Base-by-base conservation (phyloP, 176 grass and related monocot genomes). In the Carex littledalei region DNA sequence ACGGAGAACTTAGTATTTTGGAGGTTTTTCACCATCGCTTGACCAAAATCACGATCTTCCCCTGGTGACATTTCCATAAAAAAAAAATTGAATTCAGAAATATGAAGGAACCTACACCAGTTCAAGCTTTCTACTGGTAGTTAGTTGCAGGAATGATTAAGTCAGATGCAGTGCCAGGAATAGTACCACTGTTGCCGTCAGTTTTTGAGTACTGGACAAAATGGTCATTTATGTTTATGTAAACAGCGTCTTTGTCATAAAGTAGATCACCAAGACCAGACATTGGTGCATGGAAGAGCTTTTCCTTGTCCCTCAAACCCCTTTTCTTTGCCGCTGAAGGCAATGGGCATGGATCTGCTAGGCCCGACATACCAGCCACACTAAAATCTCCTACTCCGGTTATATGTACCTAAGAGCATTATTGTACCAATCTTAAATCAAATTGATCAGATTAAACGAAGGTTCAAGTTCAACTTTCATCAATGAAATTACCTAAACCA, bases 181-280 rank as follows among this genome's bases (percentile, higher is more conserved):
- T 62, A 63, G 20, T 86, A 63, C 62, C 66, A 73, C 79, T 86
- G n/a, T 93, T 52, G 55, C 80, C 91, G 35, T 90, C 93, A 67
- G 56, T 86, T 86, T 92, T 95, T 58, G 93, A 95, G 86, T 93
- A 99, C 72, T 99, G 96, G 77, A 99, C 91, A 90, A 94, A 90
- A 92, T 99, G 96, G 80, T 94, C 93, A 87, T 99, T 99, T 66
- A 99, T 95, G 68, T 94, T 88, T 78, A 95, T 95, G 88, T 99
- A 99, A 63, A 99, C 91, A 4, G 96, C 93, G 63, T 99, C 96
- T 83, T 94, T 94, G 82, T 99, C 96, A 84, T 95, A 99, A 53
- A 99, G 90, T 82, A 99, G 91, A 82, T 95, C 93, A 34, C 96
- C 96, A 85, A 99, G 93, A 84, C 96, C 96, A 92, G 93, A 95